Evolutionary conservation across 2,329 filamentous ascomycete species (phyloP).

Genomic region (Monosporascus sp.): DNA sequence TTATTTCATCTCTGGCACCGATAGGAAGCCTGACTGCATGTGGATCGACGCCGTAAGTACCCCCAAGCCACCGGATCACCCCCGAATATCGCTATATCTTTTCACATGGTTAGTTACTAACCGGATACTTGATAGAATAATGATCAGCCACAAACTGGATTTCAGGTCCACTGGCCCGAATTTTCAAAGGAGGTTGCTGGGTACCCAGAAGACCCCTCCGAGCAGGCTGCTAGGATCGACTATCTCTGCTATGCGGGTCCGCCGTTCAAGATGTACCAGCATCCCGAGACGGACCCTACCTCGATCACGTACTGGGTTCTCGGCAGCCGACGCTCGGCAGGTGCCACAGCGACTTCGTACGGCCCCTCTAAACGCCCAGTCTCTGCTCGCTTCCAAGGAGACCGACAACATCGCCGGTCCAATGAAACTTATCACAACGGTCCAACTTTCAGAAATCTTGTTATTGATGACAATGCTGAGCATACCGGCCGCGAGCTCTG

Average conservation of each 20-base stretch:
- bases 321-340: background rate
- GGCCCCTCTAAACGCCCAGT: constrained; percentile 4
- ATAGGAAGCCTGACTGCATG: constrained; percentile 13
- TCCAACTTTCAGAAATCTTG: constrained; percentile 8
- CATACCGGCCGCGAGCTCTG: constrained; percentile 19
- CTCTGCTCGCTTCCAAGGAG: constrained; percentile 11
- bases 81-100: too few relatives aligned
- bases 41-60: constrained; percentile 16
- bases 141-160: constrained; percentile 21
- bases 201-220: constrained; percentile 4
- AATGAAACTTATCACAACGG: background rate
- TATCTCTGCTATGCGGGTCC: constrained; percentile 13
- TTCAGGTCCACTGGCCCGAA: constrained; percentile 27
- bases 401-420: background rate
- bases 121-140: constrained; percentile 4
- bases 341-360: constrained; percentile 1
- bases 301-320: constrained; percentile 10
- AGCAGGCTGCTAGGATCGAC: constrained; percentile 8
- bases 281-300: constrained; percentile 12
- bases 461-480: constrained; percentile 11
- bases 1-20: constrained; percentile 10
- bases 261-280: constrained; percentile 15
- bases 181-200: constrained; percentile 11
- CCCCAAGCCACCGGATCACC: too few relatives aligned
- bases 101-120: background rate